These are phyloP conservation scores for Backusella parvicylindrica DNA, from an alignment of 192 early-diverging fungal species.

Conservation along the genomic window DNA sequence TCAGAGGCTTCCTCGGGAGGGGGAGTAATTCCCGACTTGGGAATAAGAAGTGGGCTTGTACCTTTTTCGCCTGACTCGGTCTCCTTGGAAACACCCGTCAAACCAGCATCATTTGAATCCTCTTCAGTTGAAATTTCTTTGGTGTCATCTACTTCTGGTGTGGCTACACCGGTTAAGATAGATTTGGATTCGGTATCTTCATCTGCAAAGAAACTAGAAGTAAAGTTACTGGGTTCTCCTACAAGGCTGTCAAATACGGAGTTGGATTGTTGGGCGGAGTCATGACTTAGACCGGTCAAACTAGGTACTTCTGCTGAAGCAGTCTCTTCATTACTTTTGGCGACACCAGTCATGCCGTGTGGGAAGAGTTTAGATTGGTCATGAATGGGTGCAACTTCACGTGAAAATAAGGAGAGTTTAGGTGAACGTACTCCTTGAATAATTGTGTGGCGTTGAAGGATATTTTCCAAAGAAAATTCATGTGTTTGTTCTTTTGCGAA, in stretches of 20 bases:
- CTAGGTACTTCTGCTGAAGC: neutral
- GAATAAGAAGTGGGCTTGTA: neutral
- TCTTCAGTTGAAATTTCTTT: neutral
- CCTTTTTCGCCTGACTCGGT: neutral
- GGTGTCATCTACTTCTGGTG: neutral
- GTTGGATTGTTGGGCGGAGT: neutral
- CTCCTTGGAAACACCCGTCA: conserved; percentile 2
- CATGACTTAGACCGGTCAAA: neutral
- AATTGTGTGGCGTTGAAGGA: neutral
- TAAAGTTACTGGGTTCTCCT: neutral
- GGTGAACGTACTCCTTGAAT: conserved; percentile 2
- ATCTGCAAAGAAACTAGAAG: neutral
- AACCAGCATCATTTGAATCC: neutral
- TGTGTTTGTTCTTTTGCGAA: conserved; percentile 5
- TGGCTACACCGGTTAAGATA: neutral
- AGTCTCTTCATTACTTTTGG: neutral
- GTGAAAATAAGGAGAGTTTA: neutral
- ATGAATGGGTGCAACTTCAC: neutral
- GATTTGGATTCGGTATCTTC: neutral
- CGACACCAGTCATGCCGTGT: neutral
- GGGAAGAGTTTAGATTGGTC: neutral
- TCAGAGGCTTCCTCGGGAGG: neutral
- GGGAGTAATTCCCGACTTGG: neutral
- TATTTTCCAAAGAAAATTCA: neutral
- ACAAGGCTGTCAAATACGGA: neutral